Percentiles rank a stretch among this genome's conserved stretches.
Evolutionary conservation across 805 yeast genomes (phyloP).

Genomic region (Kockiozyma suomiensis): DNA sequence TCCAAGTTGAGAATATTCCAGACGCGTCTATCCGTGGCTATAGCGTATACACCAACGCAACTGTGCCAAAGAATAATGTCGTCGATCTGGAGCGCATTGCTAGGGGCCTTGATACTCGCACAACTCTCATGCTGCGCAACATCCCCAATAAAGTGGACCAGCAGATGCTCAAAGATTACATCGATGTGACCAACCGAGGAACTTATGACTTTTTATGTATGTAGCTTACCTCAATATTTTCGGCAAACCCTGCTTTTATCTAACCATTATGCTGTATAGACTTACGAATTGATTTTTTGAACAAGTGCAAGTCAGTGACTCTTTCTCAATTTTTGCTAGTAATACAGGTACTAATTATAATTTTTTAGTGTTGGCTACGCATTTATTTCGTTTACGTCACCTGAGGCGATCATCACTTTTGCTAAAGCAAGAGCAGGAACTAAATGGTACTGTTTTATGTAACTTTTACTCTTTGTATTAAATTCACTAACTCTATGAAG

Average conservation of each 20-base stretch:
- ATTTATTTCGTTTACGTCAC: constrained; percentile 52
- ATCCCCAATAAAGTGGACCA: constrained; percentile 57
- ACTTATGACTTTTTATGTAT: constrained; percentile 48
- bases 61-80: constrained; percentile 43
- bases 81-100: constrained; percentile 49
- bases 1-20: constrained; percentile 28
- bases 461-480: not conserved
- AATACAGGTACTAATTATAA: not conserved
- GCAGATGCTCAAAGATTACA: constrained; percentile 49
- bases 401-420: constrained; percentile 50
- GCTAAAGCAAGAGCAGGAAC: constrained; percentile 52
- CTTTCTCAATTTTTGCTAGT: not conserved
- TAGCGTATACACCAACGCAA: constrained; percentile 38
- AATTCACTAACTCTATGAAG: constrained; percentile 13
- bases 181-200: constrained; percentile 50
- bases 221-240: constrained; percentile 16
- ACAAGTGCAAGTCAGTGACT: constrained; percentile 49
- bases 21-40: constrained; percentile 20
- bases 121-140: constrained; percentile 56
- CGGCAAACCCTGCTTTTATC: not conserved
- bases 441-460: constrained; percentile 46
- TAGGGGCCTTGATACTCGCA: constrained; percentile 49
- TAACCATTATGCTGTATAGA: constrained; percentile 36
- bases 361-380: constrained; percentile 53
- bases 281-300: constrained; percentile 55